Conservation (phyloP, 2,329 filamentous ascomycete genomes). For the Aspergillus glaucus region DNA sequence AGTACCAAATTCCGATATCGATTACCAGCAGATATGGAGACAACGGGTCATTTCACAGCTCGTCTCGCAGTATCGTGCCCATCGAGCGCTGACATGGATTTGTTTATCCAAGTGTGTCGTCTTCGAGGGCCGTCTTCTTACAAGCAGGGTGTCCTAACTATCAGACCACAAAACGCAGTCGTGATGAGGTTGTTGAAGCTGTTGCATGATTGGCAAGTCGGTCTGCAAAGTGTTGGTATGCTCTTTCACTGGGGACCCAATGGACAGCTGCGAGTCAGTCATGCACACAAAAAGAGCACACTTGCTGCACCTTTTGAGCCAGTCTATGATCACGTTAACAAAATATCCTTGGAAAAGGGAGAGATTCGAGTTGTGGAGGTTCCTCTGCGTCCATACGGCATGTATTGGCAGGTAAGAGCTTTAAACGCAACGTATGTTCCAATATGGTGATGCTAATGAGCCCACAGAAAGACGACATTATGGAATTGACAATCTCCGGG, state of each 20-base stretch:
- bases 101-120: background rate
- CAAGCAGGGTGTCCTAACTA: background rate
- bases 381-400: background rate
- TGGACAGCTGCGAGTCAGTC: background rate
- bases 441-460: background rate
- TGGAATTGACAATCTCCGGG: background rate
- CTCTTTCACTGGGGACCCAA: background rate
- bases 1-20: background rate
- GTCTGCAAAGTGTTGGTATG: background rate
- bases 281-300: background rate
- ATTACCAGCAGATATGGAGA: background rate
- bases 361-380: background rate
- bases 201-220: background rate
- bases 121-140: background rate
- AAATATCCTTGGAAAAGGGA: background rate
- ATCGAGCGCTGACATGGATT: background rate
- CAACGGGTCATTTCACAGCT: background rate
- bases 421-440: background rate
- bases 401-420: background rate
- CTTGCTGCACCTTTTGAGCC: background rate
- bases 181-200: background rate
- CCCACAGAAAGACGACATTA: background rate
- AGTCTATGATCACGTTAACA: background rate
- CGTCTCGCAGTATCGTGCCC: background rate
- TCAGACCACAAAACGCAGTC: background rate